phyloP scores from a whole-genome alignment of 495 filamentous ascomycete genomes.

The Penicillium macrosclerotiorum region DNA sequence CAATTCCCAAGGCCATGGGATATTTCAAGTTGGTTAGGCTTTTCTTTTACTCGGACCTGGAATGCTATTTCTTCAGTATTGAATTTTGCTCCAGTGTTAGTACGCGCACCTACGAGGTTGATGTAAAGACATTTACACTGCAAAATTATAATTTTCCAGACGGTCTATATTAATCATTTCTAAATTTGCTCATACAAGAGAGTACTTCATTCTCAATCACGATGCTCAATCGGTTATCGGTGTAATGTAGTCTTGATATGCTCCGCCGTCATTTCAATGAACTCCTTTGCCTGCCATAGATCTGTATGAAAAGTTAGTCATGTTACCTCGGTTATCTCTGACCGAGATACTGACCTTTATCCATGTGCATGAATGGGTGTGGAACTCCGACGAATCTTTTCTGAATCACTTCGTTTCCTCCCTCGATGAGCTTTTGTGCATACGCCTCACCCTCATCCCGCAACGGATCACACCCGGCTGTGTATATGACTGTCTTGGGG shows the following conservation, averaged over 20 bases:
- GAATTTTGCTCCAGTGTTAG: too few species aligned
- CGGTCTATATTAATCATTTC: too few species aligned
- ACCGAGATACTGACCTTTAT: constrained; percentile 18
- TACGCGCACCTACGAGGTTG: too few species aligned
- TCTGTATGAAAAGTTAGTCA: constrained; percentile 11
- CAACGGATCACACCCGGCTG: constrained; percentile 48
- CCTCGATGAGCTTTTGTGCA: constrained; percentile 42
- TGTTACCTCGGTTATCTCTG: neutral
- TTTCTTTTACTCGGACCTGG: too few species aligned
- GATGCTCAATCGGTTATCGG: neutral
- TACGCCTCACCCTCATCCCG: constrained; percentile 55
- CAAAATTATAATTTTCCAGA: too few species aligned
- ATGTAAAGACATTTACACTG: too few species aligned
- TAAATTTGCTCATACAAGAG: too few species aligned
- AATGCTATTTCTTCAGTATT: too few species aligned
- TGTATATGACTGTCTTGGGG: constrained; percentile 47
- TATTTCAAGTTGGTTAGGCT: too few species aligned
- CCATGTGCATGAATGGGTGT: constrained; percentile 51
- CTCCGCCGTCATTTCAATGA: constrained; percentile 26
- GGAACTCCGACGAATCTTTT: constrained; percentile 47
- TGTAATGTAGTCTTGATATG: constrained; percentile 24
- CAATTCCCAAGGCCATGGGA: too few species aligned
- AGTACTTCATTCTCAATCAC: too few species aligned
- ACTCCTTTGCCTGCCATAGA: constrained; percentile 29
- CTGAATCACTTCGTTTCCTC: constrained; percentile 44